These are phyloP conservation scores for Didymella sp. DNA, from an alignment of 2,329 filamentous ascomycete species.

Conservation along the genomic window DNA sequence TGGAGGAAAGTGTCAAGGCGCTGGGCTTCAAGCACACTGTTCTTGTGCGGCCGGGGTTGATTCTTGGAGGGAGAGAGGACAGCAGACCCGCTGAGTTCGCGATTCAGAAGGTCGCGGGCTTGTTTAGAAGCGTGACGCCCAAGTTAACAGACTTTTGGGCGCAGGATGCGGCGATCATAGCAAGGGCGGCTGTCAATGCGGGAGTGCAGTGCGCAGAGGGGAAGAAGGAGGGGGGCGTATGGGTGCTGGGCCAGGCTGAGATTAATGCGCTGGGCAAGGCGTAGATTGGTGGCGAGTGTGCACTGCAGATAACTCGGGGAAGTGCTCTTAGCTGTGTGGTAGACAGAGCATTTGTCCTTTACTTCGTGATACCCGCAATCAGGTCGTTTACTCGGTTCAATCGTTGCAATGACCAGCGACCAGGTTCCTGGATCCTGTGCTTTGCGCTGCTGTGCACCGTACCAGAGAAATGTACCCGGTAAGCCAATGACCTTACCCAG, in stretches of 20 bases:
- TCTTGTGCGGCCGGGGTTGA: conserved; percentile 75
- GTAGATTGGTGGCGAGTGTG: not conserved
- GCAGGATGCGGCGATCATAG: conserved; percentile 76
- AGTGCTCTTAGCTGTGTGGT: not conserved
- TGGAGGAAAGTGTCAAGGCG: conserved; percentile 77
- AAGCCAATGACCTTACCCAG: not conserved
- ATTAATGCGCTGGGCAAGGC: conserved; percentile 70
- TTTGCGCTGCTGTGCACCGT: not conserved
- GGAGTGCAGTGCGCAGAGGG: conserved; percentile 33
- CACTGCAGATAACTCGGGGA: not conserved
- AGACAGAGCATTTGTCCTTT: not conserved
- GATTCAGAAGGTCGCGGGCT: conserved; percentile 62
- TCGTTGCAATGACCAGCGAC: not conserved
- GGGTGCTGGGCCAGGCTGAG: conserved; percentile 66
- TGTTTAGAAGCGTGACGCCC: conserved; percentile 56
- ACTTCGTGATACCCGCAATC: conserved; percentile 10
- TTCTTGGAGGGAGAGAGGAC: conserved; percentile 73
- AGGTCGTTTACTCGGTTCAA: not conserved
- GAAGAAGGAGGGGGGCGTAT: conserved; percentile 63
- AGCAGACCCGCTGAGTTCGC: conserved; percentile 65
- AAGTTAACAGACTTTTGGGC: conserved; percentile 69
- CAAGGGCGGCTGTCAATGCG: conserved; percentile 13
- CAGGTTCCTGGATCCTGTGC: not conserved
- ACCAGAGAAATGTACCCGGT: not conserved
- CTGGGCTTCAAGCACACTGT: conserved; percentile 80